These are phyloP conservation scores for Fusarium haematococcum DNA, from an alignment of 2,329 filamentous ascomycete genomes.

Conservation along the genomic window DNA sequence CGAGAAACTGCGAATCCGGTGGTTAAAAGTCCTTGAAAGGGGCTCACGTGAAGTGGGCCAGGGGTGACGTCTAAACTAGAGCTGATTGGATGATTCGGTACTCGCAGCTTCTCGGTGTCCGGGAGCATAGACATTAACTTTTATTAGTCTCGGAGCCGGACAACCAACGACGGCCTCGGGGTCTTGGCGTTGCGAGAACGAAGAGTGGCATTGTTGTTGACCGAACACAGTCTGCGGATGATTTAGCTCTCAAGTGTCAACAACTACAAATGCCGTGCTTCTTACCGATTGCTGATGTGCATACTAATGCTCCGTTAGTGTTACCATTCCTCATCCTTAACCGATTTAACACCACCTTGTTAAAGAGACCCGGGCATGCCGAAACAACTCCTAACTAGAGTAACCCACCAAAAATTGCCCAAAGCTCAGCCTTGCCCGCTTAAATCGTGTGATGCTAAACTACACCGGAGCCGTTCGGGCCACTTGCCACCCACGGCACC, in stretches of 20 bases:
- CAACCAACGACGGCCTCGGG: background rate
- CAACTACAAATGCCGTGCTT: background rate
- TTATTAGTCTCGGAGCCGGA: background rate
- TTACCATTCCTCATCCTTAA: background rate
- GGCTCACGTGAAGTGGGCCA: background rate
- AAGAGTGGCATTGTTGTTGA: background rate
- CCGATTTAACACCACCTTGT: background rate
- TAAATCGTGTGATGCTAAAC: background rate
- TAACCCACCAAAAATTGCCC: background rate
- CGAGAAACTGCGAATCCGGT: constrained; percentile 2
- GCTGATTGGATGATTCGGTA: background rate
- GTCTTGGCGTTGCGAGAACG: background rate
- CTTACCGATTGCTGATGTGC: background rate
- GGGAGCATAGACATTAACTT: background rate
- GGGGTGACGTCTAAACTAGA: background rate
- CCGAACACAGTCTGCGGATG: too few species aligned
- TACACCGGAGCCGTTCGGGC: background rate
- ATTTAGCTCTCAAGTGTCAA: background rate
- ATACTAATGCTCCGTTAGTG: background rate
- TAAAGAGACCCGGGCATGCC: background rate
- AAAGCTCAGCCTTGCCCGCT: background rate
- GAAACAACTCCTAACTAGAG: background rate
- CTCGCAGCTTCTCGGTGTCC: constrained; percentile 2
- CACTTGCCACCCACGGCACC: background rate
- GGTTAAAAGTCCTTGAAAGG: background rate